Evolutionary conservation across 805 yeast genomes (phyloP), one percentile per base, ranked within the genome.

Genomic region (Soucietia sequanensis): DNA sequence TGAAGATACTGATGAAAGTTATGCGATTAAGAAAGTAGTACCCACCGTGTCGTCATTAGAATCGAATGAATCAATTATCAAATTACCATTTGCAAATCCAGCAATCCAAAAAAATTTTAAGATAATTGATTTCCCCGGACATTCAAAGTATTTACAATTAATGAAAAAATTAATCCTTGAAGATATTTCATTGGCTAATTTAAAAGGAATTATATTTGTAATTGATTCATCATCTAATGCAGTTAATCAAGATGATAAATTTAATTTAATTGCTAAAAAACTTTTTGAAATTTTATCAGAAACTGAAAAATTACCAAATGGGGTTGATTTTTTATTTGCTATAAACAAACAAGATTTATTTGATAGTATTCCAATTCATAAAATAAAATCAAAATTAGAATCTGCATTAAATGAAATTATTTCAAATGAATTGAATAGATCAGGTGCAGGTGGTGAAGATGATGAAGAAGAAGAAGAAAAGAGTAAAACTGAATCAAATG

Each of bases 71-170:
- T 47, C 51, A 3, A 41, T 46, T 8, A 32, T 67, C 11, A 35
- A 39, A n/a, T 44, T 68, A 10, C 74, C 73, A 4, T 47, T 66
- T 28, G 43, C 69, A 25, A 57, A 52, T 31, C 35, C 63, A 43
- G 31, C 61, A 52, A 46, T 69, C 57, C 38, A 60, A 50, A 37
- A 72, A 65, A 37, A 44, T 20, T 68, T 41, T 50, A 76, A 72
- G 41, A 56, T 90, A 25, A 70, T 83, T 33, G 98, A 91, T 51
- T 80, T 80, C 42, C 99, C 99, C 2, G 96, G 97, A n/a, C 89
- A 84, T 60, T 63, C 75, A 36, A 88, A 87, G 58, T 76, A 90
- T 46, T 76, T 75, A 35, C 75, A 77, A 38, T 62, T 81, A 33
- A 65, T 79, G 39, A 72, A 74, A 35, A 73, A 75, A 37, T 63